These are phyloP conservation scores for Beverwykella pulmonaria DNA, from an alignment of 495 filamentous ascomycete species.

Conservation along the genomic window DNA sequence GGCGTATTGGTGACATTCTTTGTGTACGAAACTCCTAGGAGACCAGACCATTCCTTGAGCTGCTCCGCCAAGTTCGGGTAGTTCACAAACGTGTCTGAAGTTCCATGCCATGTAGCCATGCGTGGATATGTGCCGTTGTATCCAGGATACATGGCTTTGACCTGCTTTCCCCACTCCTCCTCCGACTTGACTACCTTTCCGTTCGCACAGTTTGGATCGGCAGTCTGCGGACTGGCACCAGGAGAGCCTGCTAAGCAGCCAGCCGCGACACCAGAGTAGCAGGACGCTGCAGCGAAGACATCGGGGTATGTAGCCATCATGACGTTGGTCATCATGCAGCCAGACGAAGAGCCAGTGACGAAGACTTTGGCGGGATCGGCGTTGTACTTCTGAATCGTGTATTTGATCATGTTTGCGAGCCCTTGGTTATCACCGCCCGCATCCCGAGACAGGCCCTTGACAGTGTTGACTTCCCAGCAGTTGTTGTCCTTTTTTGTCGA, in stretches of 20 bases:
- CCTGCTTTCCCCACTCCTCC: slow-evolving; percentile 12
- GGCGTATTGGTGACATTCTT: slow-evolving; percentile 22
- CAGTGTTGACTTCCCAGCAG: slow-evolving; percentile 27
- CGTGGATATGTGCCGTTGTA: slow-evolving; percentile 21
- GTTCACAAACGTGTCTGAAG: slow-evolving; percentile 9
- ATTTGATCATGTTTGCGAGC: slow-evolving; percentile 22
- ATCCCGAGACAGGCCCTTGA: slow-evolving; percentile 8
- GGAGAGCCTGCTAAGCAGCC: slow-evolving; percentile 22
- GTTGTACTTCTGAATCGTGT: slow-evolving; percentile 18
- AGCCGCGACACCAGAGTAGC: slow-evolving; percentile 20
- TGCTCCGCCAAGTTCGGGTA: slow-evolving; percentile 8
- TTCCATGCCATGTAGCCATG: slow-evolving; percentile 16
- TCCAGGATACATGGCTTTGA: slow-evolving; percentile 14
- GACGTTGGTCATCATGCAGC: slow-evolving; percentile 28
- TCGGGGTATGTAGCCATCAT: slow-evolving; percentile 26
- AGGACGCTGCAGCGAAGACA: slow-evolving; percentile 15
- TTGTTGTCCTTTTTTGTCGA: slow-evolving; percentile 21
- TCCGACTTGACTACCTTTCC: slow-evolving; percentile 10
- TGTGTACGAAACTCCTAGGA: slow-evolving; percentile 12
- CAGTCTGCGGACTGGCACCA: background rate
- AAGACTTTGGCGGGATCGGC: slow-evolving; percentile 20
- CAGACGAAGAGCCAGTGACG: slow-evolving; percentile 12
- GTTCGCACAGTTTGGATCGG: slow-evolving; percentile 15
- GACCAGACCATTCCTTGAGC: slow-evolving; percentile 22
- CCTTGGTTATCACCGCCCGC: slow-evolving; percentile 22